Base-by-base conservation (phyloP, 2,329 filamentous ascomycete genomes). In the Alternaria atra region DNA sequence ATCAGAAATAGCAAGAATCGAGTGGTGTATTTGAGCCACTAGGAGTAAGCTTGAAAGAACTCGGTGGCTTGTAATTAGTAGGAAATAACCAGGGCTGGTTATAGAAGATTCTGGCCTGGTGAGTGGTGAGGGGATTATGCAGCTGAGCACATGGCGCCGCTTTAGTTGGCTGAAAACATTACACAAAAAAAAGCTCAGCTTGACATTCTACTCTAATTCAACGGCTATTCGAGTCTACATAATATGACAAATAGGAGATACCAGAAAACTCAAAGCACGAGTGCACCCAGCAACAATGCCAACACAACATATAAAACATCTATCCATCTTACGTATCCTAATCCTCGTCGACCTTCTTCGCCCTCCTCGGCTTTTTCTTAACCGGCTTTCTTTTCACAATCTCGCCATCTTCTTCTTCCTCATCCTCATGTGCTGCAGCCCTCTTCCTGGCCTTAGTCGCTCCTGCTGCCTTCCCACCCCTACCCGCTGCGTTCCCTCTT, bases 101-200 rank as follows among this genome's bases (percentile, higher is more conserved):
- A 23, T 7, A n/a, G 20, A 40, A 20, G n/a, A n/a, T 40, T 46
- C 5, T 12, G n/a, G 30, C 37, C 39, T 52, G 37, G 40, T 25
- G 46, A 43, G 37, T 34, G 53, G 39, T 25, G 39, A 42, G 27
- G 34, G 52, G 30, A 13, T 27, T 17, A 44, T 54, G 37, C 51
- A 42, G 37, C 27, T 40, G 35, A 30, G 35, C 15, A 15, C 10
- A 46, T 55, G 58, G 46, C 46, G 35, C 32, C 8, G 52, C 29
- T 52, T 39, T 60, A 39, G 52, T 60, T 60, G 58, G 58, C 10
- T 51, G 30, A 10, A 8, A 55, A 6, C 27, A 13, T 37, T 20
- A 20, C 35, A 39, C 30, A 25, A 48, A 13, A 5, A 5, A 27
- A 8, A 9, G 17, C n/a, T 23, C 32, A 30, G 43, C 13, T 34